Evolutionary conservation across 495 filamentous ascomycete genomes (phyloP).

Genomic region (Podospora pseudopauciseta): DNA sequence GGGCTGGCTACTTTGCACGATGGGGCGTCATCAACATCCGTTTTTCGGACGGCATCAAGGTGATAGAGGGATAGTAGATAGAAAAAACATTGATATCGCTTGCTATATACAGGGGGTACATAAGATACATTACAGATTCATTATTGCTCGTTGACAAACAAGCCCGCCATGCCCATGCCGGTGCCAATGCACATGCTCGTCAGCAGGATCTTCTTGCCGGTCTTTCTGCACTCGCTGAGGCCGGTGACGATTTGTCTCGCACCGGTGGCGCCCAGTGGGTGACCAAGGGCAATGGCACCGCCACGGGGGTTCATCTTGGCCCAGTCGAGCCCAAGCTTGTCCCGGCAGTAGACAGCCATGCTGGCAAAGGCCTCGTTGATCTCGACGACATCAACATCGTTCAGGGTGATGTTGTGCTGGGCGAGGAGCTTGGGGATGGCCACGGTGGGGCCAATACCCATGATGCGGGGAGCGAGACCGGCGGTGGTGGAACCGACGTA

Average conservation of each 20-base stretch:
- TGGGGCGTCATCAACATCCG: background rate
- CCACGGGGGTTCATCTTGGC: slow-evolving; percentile 87
- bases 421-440: slow-evolving; percentile 90
- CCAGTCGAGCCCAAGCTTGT: slow-evolving; percentile 71
- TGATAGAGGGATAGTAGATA: background rate
- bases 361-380: slow-evolving; percentile 97
- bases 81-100: slow-evolving; percentile 1
- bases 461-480: slow-evolving; percentile 85
- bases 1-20: background rate
- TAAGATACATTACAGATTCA: background rate
- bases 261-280: slow-evolving; percentile 79
- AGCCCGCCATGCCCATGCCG: slow-evolving; percentile 76
- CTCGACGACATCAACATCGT: slow-evolving; percentile 87
- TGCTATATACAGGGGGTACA: background rate
- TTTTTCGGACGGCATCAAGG: background rate
- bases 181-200: slow-evolving; percentile 88
- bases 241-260: slow-evolving; percentile 78
- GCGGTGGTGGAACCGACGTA: slow-evolving; percentile 89
- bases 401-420: slow-evolving; percentile 72
- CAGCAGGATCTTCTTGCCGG: slow-evolving; percentile 77
- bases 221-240: slow-evolving; percentile 72
- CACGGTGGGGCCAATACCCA: slow-evolving; percentile 93
- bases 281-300: slow-evolving; percentile 74
- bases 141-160: slow-evolving; percentile 76
- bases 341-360: slow-evolving; percentile 91